Conservation (phyloP, 371 early-diverging fungal species). For the Phascolomyces articulosus region DNA sequence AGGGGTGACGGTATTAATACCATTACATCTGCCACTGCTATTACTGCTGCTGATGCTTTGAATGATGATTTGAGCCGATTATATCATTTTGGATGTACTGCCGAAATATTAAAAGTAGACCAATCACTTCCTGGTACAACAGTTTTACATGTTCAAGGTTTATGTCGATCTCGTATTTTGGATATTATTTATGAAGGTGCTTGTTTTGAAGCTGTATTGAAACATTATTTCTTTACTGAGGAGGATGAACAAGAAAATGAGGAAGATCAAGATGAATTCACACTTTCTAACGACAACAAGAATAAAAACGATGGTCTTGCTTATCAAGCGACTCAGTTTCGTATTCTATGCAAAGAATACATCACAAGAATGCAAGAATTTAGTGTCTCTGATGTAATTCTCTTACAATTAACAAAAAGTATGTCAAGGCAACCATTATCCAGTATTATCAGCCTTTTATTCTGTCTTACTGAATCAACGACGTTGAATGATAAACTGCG, state of each 20-base stretch:
- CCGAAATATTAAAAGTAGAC: conserved; percentile 28
- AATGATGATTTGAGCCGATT: conserved; percentile 14
- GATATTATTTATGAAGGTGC: conserved; percentile 24
- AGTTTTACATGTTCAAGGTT: conserved; percentile 31
- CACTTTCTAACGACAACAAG: too few species aligned
- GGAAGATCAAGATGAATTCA: too few species aligned
- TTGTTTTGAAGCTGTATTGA: conserved; percentile 17
- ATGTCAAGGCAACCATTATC: conserved; percentile 23
- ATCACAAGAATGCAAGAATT: conserved; percentile 61
- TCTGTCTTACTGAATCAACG: conserved; percentile 64
- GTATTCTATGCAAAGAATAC: conserved; percentile 57
- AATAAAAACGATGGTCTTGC: too few species aligned
- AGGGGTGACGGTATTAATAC: background rate
- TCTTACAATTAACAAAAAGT: conserved; percentile 63
- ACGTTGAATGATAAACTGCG: conserved; percentile 68
- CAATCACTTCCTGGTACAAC: conserved; percentile 21
- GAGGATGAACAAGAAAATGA: background rate
- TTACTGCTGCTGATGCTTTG: too few species aligned
- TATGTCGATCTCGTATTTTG: conserved; percentile 33
- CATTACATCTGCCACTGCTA: too few species aligned
- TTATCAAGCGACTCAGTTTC: conserved; percentile 23
- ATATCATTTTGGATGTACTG: conserved; percentile 32
- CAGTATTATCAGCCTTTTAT: conserved; percentile 66
- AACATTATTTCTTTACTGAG: conserved; percentile 15
- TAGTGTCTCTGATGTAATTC: conserved; percentile 59